Conservation (phyloP, 768 basidiomycete genomes). For the Amanita jacksonii region DNA sequence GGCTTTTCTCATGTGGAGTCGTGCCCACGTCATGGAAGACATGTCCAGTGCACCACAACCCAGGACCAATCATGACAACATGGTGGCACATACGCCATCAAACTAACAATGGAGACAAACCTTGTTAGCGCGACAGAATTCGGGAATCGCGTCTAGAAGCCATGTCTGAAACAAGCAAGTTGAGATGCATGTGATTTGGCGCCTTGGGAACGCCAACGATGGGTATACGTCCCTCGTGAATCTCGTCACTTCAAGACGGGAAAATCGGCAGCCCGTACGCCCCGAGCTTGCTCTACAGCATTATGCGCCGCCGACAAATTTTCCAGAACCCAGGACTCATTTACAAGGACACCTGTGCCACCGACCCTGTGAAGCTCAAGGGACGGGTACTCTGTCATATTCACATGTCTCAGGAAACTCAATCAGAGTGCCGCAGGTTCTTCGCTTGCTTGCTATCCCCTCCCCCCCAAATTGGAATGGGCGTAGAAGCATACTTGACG, state of each 20-base stretch:
- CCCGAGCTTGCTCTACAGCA: constrained; percentile 69
- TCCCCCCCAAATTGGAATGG: constrained; percentile 67
- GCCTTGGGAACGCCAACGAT: constrained; percentile 74
- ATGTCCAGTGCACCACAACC: no score
- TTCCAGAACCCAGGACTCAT: constrained; percentile 68
- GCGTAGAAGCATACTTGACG: constrained; percentile 82
- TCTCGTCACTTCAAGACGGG: constrained; percentile 66
- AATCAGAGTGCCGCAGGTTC: no score
- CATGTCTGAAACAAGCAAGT: constrained; percentile 65
- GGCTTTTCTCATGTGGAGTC: constrained; percentile 75
- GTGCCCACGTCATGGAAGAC: constrained; percentile 73
- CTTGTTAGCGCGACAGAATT: constrained; percentile 78
- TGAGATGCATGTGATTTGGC: constrained; percentile 72
- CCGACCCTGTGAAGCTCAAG: constrained; percentile 66
- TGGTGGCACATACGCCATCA: no score
- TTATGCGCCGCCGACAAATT: constrained; percentile 67
- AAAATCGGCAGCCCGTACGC: constrained; percentile 57
- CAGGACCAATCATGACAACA: no score
- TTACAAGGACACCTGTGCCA: constrained; percentile 73
- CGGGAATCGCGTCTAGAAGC: constrained; percentile 66
- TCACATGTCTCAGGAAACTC: no score
- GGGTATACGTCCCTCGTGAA: constrained; percentile 21
- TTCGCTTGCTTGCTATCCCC: constrained; percentile 56
- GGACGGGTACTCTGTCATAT: constrained; percentile 77
- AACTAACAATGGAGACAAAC: constrained; percentile 31